Base-by-base conservation (phyloP, 257 asterid species). In the Parsonsia alboflavescens region DNA sequence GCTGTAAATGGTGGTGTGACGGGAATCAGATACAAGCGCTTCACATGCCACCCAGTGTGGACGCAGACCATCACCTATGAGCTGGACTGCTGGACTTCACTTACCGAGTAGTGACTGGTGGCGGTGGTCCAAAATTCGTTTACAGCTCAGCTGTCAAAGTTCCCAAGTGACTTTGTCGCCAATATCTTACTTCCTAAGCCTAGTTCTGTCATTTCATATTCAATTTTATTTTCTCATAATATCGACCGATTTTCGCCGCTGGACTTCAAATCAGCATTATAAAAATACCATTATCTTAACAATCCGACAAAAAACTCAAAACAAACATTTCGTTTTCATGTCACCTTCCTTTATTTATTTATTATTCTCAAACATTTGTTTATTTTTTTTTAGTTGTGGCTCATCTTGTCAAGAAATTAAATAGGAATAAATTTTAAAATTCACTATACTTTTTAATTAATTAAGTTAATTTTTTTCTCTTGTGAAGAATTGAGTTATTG, bases 81-180 rank as follows among this genome's bases (percentile, higher is more conserved):
- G 92, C 89, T 90, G 94, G 86, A 81, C 74, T 42, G 76, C 71
- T 81, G 83, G 78, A 78, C 77, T 79, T 65, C 67, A 45, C 77
- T 68, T 75, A 49, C 76, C 82, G 7, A 4, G 39, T 33, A 33
- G 39, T 46, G 10, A 10, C 59, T 64, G 76, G 77, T 79, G 86
- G 50, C 79, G 75, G 83, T 84, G 89, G 89, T 81, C 89, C 89
- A 79, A 26, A 13, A 30, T 53, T 68, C 56, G 44, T 28, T 17
- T 81, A 86, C 87, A 88, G 86, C 89, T 84, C 80, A 73, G 66
- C 78, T 82, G 84, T 80, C 81, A 82, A 75, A 49, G 76, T 78
- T 81, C 80, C 87, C 75, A 16, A 39, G 77, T 76, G 81, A 74
- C 77, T 58, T 44, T 58, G 4, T 11, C 1, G 46, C n/a, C 52